Evolutionary conservation across 73 alveolate species (phyloP).

Genomic region (Paramecium tetraurelia): DNA sequence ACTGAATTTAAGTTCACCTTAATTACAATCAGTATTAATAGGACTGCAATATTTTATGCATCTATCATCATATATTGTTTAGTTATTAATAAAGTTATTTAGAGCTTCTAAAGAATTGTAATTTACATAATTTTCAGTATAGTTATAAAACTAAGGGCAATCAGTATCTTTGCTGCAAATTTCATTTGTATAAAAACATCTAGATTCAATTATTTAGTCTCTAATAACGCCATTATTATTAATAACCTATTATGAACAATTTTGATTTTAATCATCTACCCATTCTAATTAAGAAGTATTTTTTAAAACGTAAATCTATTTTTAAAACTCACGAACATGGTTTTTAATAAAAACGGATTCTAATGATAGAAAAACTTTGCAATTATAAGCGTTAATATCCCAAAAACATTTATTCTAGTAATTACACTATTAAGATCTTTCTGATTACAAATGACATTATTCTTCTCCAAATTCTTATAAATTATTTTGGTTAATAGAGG

Average conservation of each 20-base stretch:
- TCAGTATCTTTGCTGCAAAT: not conserved
- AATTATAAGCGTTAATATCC: not conserved
- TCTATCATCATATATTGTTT: not conserved
- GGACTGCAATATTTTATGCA: not conserved
- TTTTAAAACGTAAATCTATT: too few species aligned
- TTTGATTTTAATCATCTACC: not conserved
- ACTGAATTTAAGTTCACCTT: too few species aligned
- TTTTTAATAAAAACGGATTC: not conserved
- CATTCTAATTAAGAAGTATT: not conserved
- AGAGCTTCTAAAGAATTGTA: not conserved
- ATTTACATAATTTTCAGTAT: not conserved
- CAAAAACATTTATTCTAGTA: not conserved
- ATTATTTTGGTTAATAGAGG: not conserved
- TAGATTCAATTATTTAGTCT: too few species aligned
- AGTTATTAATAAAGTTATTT: not conserved
- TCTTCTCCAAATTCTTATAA: not conserved
- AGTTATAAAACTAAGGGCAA: not conserved
- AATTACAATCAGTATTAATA: not conserved
- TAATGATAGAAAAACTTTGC: not conserved
- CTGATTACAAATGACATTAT: too few species aligned
- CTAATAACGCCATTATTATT: too few species aligned
- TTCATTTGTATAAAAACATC: not conserved
- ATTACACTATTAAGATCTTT: too few species aligned
- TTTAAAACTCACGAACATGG: too few species aligned
- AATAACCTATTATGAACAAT: not conserved